Evolutionary conservation across 2,329 filamentous ascomycete genomes (phyloP).

Genomic region (Botrytis fabae): DNA sequence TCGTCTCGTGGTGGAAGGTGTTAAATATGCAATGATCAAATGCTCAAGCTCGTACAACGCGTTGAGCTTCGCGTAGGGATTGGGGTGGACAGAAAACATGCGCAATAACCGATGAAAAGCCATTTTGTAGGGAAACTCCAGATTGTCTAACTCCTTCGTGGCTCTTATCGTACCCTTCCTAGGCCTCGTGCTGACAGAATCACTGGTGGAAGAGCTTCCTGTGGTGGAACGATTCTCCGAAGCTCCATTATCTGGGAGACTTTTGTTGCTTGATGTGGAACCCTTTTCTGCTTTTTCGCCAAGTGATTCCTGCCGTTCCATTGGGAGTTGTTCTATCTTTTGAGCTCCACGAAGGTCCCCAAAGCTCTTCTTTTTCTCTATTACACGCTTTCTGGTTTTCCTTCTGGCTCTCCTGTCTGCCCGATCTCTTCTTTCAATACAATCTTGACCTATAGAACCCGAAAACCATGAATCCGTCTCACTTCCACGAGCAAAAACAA

Average conservation of each 20-base stretch:
- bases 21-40: conserved; percentile 75
- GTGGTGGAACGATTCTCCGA: conserved; percentile 33
- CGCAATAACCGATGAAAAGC: conserved; percentile 78
- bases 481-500: conserved; percentile 79
- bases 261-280: conserved; percentile 27
- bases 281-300: conserved; percentile 35
- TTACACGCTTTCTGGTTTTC: conserved; percentile 53
- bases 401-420: conserved; percentile 34
- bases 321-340: conserved; percentile 39
- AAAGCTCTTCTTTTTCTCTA: conserved; percentile 69
- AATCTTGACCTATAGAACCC: conserved; percentile 63
- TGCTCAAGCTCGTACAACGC: conserved; percentile 80
- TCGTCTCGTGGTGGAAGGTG: conserved; percentile 48
- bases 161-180: conserved; percentile 29
- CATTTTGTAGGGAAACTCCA: conserved; percentile 75
- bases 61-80: conserved; percentile 82
- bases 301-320: conserved; percentile 32
- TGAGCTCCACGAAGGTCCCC: conserved; percentile 59
- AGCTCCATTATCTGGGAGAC: conserved; percentile 30
- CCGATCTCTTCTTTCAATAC: conserved; percentile 61
- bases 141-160: conserved; percentile 38
- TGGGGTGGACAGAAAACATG: conserved; percentile 86
- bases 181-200: conserved; percentile 26
- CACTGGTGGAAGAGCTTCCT: conserved; percentile 38
- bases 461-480: conserved; percentile 89